Conservation (phyloP, 805 yeast genomes). For the Lipomyces sp. region DNA sequence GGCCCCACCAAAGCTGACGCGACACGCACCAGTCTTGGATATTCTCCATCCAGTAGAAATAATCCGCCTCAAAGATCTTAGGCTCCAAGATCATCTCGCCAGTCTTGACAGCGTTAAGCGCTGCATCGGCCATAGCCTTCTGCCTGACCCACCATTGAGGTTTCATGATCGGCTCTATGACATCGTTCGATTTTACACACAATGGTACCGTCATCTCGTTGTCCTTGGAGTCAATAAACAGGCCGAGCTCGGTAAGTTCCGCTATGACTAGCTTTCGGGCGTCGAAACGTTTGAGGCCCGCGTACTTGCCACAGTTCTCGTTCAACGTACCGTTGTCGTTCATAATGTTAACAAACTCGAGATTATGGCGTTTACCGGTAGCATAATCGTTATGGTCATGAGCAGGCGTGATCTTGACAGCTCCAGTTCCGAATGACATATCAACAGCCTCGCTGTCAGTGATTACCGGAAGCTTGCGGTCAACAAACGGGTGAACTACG, state of each 20-base stretch:
- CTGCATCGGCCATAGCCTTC: conserved; percentile 83
- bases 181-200: conserved; percentile 96
- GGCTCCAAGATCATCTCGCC: conserved; percentile 86
- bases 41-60: conserved; percentile 92
- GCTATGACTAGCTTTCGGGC: conserved; percentile 87
- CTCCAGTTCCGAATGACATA: conserved; percentile 99
- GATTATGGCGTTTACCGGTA: conserved; percentile 91
- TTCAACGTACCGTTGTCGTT: conserved; percentile 92
- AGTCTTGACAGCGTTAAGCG: conserved; percentile 79
- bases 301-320: conserved; percentile 91
- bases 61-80: conserved; percentile 88
- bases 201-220: conserved; percentile 95
- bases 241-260: conserved; percentile 71
- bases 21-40: conserved; percentile 99
- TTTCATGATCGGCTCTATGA: conserved; percentile 93
- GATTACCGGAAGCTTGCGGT: conserved; percentile 82
- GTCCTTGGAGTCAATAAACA: conserved; percentile 82
- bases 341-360: conserved; percentile 85
- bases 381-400: conserved; percentile 97
- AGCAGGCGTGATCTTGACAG: conserved; percentile 98
- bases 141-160: conserved; percentile 99
- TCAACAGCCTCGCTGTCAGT: conserved; percentile 94
- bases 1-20: conserved; percentile 95
- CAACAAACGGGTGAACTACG: conserved; percentile 87
- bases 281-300: conserved; percentile 89